A percentile compares a stretch with the other conserved stretches of the same genome.
phyloP scores from a whole-genome alignment of 108 stramenopile genomes.

The Pseudonitzschia pungens region DNA sequence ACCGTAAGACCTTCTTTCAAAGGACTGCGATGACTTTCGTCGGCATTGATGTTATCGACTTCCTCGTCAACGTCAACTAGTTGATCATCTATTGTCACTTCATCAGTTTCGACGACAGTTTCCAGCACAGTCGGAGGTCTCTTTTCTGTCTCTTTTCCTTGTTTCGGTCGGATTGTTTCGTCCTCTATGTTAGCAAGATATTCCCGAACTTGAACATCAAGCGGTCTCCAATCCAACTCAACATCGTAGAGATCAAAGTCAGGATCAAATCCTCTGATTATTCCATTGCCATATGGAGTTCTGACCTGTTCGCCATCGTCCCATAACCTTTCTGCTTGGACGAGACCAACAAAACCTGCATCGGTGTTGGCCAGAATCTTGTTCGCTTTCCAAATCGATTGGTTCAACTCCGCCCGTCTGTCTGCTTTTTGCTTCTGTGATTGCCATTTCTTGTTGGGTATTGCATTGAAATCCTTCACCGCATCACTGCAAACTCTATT shows the following conservation, averaged over 20 bases:
- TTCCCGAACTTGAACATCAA: conserved; percentile 77
- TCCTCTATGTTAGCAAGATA: conserved; percentile 45
- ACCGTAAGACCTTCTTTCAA: neutral
- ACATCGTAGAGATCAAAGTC: conserved; percentile 77
- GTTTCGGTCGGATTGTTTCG: conserved; percentile 42
- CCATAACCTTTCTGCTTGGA: conserved; percentile 64
- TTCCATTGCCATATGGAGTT: conserved; percentile 83
- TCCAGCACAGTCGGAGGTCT: conserved; percentile 41
- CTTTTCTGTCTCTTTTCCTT: conserved; percentile 32
- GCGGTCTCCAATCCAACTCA: conserved; percentile 84
- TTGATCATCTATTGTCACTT: conserved; percentile 35
- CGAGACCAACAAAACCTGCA: conserved; percentile 53
- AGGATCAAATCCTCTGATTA: conserved; percentile 68
- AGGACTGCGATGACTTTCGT: neutral
- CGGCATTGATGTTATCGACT: neutral
- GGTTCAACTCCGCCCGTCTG: conserved; percentile 78
- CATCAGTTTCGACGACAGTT: conserved; percentile 76
- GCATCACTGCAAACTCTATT: conserved; percentile 81
- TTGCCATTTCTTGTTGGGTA: conserved; percentile 73
- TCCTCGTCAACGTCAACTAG: conserved; percentile 14
- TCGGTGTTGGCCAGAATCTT: conserved; percentile 44
- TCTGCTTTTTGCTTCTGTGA: conserved; percentile 69
- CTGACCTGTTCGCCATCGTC: conserved; percentile 69
- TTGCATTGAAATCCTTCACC: conserved; percentile 73
- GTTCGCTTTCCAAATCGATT: conserved; percentile 79